Evolutionary conservation across 371 early-diverging fungal species (phyloP).

Genomic region (Mucor lusitanicus): DNA sequence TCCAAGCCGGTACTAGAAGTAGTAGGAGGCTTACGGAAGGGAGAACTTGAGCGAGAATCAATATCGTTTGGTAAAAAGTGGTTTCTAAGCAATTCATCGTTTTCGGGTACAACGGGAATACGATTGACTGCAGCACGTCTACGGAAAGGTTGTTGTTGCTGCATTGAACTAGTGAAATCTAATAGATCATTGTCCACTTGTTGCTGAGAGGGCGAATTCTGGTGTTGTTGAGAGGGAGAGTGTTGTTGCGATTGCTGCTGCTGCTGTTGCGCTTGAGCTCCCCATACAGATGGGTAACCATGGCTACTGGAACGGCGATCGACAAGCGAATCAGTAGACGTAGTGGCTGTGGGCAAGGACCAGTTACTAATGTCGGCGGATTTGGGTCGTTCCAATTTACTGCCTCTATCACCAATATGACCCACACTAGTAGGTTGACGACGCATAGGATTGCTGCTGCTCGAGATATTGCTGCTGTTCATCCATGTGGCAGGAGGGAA

Average conservation of each 20-base stretch:
- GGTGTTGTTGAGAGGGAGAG: slow-evolving; percentile 1
- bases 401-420: slow-evolving; percentile 30
- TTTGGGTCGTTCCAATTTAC: slow-evolving; percentile 46
- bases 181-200: slow-evolving; percentile 24
- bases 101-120: slow-evolving; percentile 58
- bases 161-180: slow-evolving; percentile 31
- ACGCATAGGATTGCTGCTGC: not conserved
- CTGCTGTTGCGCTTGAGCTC: slow-evolving; percentile 14
- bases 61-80: slow-evolving; percentile 13
- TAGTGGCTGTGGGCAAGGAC: slow-evolving; percentile 41
- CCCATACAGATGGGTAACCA: slow-evolving; percentile 47
- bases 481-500: slow-evolving; percentile 20
- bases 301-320: slow-evolving; percentile 28
- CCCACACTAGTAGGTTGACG: slow-evolving; percentile 20
- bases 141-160: slow-evolving; percentile 30
- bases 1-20: slow-evolving; percentile 13
- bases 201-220: not conserved
- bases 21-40: slow-evolving; percentile 16
- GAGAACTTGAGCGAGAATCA: not conserved
- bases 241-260: slow-evolving; percentile 15
- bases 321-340: slow-evolving; percentile 13
- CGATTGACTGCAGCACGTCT: slow-evolving; percentile 44
- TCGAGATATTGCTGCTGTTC: not conserved
- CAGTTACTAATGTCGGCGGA: slow-evolving; percentile 69
- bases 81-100: slow-evolving; percentile 38